Evolutionary conservation across 2,329 filamentous ascomycete genomes (phyloP).

Genomic region (Ophiosphaerella herpotricha): DNA sequence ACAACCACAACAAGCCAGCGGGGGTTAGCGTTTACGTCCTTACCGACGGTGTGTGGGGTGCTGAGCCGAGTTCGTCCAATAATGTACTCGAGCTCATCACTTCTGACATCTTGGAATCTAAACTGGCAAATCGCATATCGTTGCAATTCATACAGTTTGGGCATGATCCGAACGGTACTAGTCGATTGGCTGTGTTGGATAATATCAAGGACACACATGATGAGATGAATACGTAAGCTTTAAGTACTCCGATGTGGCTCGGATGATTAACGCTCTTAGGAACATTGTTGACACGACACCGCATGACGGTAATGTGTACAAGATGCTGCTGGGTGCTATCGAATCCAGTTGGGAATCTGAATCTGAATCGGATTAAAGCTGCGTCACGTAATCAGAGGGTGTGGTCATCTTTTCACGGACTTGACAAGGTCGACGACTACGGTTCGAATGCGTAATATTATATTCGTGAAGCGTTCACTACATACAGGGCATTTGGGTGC

Average conservation of each 20-base stretch:
- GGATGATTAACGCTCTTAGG: slow-evolving; percentile 3
- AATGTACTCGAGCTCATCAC: slow-evolving; percentile 8
- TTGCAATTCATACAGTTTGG: slow-evolving; percentile 33
- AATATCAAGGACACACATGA: not conserved
- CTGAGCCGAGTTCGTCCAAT: not conserved
- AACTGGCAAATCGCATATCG: slow-evolving; percentile 3
- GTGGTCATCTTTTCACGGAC: too few species aligned
- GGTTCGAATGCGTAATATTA: too few species aligned
- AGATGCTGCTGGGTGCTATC: slow-evolving; percentile 24
- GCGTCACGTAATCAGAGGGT: too few species aligned
- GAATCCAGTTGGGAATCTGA: slow-evolving; percentile 11
- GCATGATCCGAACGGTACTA: slow-evolving; percentile 7
- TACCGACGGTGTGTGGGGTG: slow-evolving; percentile 25
- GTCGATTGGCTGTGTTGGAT: slow-evolving; percentile 19
- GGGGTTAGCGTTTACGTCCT: slow-evolving; percentile 15
- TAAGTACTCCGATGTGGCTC: too few species aligned
- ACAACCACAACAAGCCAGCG: not conserved
- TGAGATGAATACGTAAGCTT: too few species aligned
- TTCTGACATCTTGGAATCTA: too few species aligned
- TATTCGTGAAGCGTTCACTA: too few species aligned
- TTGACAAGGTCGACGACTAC: too few species aligned
- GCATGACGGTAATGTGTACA: slow-evolving; percentile 14
- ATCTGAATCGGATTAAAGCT: too few species aligned
- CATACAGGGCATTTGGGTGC: too few species aligned
- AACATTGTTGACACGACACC: slow-evolving; percentile 23